Percentiles rank a stretch among this genome's conserved stretches.
phyloP scores from a whole-genome alignment of 345 rosid genomes.

The Streptanthus diversifolius region DNA sequence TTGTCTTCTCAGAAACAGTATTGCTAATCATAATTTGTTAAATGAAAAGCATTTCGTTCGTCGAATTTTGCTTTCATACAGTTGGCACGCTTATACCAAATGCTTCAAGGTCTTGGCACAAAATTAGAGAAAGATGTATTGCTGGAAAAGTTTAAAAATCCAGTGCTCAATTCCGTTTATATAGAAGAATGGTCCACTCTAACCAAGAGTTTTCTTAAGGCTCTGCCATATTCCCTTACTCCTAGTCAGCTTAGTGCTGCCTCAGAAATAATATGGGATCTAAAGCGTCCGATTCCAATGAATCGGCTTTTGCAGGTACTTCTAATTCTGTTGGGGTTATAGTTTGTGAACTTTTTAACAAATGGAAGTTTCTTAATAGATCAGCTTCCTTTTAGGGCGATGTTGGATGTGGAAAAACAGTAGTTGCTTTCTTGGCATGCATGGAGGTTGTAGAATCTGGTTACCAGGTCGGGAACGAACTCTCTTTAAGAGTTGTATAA shows the following conservation, averaged over 20 bases:
- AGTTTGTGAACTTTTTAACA: neutral
- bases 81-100: conserved; percentile 88
- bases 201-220: conserved; percentile 62
- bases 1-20: conserved; percentile 5
- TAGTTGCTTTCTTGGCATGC: conserved; percentile 91
- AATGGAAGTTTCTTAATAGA: conserved; percentile 7
- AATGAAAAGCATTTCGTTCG: neutral
- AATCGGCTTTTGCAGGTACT: conserved; percentile 92
- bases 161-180: conserved; percentile 51
- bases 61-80: conserved; percentile 36
- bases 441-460: conserved; percentile 94
- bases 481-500: neutral
- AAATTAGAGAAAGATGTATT: conserved; percentile 67
- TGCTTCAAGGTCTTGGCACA: conserved; percentile 87
- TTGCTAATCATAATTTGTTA: conserved; percentile 16
- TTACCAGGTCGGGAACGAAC: conserved; percentile 65
- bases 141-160: conserved; percentile 72
- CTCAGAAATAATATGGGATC: conserved; percentile 95
- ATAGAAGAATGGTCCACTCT: conserved; percentile 76
- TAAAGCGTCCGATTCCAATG: conserved; percentile 85
- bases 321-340: neutral
- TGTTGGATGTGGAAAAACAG: conserved; percentile 98
- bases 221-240: conserved; percentile 89
- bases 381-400: conserved; percentile 60
- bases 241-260: conserved; percentile 81